phyloP scores from a whole-genome alignment of 345 rosid species.

The Acer yangbiense region DNA sequence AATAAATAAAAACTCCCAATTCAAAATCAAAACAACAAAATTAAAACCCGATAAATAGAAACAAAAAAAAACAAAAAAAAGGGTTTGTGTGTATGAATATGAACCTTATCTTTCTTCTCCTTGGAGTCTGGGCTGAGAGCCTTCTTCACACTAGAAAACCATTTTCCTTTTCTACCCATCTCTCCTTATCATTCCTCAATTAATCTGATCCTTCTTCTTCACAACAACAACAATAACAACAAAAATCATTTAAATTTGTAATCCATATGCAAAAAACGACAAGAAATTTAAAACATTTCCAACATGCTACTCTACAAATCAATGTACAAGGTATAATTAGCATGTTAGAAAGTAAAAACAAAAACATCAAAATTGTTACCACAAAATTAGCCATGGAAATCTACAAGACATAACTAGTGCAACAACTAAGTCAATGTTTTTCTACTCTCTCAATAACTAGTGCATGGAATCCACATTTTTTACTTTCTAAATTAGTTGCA shows the following conservation, averaged over 20 bases:
- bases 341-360: neutral
- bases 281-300: neutral
- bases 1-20: neutral
- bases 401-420: neutral
- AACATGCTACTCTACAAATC: neutral
- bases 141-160: slow-evolving; percentile 88
- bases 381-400: neutral
- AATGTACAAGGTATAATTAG: neutral
- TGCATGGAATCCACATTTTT: neutral
- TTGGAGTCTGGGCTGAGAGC: slow-evolving; percentile 80
- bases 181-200: slow-evolving; percentile 49
- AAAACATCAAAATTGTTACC: slow-evolving; percentile 8
- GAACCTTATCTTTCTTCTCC: slow-evolving; percentile 55
- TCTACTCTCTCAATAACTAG: neutral
- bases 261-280: neutral
- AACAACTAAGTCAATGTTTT: neutral
- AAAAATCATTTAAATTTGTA: slow-evolving; percentile 8
- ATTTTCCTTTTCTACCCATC: slow-evolving; percentile 94
- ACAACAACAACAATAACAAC: neutral
- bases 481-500: neutral
- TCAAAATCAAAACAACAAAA: neutral
- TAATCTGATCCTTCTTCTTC: slow-evolving; percentile 3
- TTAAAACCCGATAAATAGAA: neutral
- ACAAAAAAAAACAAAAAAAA: neutral
- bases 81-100: neutral